Evolutionary conservation across 176 grass and related monocot genomes (phyloP), one percentile per base, ranked within the genome.

Genomic region (Secale cereale): DNA sequence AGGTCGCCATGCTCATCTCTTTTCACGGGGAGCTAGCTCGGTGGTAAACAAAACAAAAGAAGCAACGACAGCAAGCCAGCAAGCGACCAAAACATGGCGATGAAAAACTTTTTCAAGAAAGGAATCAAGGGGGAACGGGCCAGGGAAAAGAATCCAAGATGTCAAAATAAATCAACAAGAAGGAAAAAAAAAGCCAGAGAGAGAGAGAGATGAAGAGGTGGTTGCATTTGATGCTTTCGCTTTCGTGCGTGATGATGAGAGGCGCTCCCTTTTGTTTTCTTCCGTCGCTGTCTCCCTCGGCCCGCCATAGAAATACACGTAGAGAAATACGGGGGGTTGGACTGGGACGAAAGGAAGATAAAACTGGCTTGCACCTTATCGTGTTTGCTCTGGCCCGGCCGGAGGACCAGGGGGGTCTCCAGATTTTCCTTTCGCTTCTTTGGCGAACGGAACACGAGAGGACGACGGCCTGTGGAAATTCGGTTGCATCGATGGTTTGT

Each of bases 231-330:
- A 52, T 20, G 71, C 70, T 86, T 86, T 86, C 63, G n/a, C 61
- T 86, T 82, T 63, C 83, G 48, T 52, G 16, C 48, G 48, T 19
- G 48, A 52, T 52, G 48, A 14, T 40, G 78, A 59, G 75, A 80
- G 67, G 57, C 25, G 37, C 57, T 5, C 3, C 59, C 76, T 52
- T 82, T 90, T 86, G 54, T 7, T 78, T 82, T 90, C 78, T 62
- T 71, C 61, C 31, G 8, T 30, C 22, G 5, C 10, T 37, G 6
- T 85, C 78, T 15, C 79, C 82, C 57, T 82, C 72, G 9, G 1
- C 60, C 37, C 61, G 73, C 27, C 73, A 19, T 76, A 25, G 8
- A 75, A 15, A 30, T 14, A 23, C 17, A 27, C 56, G 25, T 29
- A 23, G 31, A 10, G 59, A 61, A 33, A 22, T 25, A 45, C 2